Conservation (phyloP, 345 rosid genomes). For the Salix arbutifolia region DNA sequence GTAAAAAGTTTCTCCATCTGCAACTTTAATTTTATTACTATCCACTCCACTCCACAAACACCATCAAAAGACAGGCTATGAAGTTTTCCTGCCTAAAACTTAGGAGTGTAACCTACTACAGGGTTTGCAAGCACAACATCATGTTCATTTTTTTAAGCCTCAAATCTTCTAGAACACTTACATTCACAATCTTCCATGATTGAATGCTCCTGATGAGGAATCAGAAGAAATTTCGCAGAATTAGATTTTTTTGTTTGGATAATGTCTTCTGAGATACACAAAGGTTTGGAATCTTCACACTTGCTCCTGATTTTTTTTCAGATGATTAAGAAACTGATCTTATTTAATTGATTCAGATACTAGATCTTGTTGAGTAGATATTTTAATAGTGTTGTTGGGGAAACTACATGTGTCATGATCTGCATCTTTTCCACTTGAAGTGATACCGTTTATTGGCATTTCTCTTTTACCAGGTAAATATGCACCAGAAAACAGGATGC, state of each 20-base stretch:
- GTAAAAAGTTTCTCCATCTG: conserved; percentile 47
- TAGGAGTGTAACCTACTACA: conserved; percentile 26
- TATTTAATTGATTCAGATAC: conserved; percentile 20
- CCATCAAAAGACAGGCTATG: conserved; percentile 22
- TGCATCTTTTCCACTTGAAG: conserved; percentile 15
- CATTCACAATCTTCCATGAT: conserved; percentile 15
- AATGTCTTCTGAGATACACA: conserved; percentile 15
- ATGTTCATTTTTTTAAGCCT: conserved; percentile 26
- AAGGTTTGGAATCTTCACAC: conserved; percentile 21
- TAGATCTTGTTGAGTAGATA: conserved; percentile 22
- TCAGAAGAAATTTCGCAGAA: conserved; percentile 26
- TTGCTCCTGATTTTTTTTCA: conserved; percentile 12
- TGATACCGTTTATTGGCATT: conserved; percentile 17
- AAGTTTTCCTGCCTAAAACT: conserved; percentile 6
- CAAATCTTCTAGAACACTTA: conserved; percentile 1
- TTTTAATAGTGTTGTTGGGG: conserved; percentile 24
- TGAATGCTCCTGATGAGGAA: conserved; percentile 7
- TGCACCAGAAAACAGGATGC: conserved; percentile 48
- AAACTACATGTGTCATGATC: conserved; percentile 23
- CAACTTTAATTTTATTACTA: conserved; percentile 31
- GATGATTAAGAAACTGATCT: conserved; percentile 17
- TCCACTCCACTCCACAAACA: conserved; percentile 38
- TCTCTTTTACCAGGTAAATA: conserved; percentile 36
- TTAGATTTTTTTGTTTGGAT: conserved; percentile 18
- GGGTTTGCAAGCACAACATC: conserved; percentile 19